These are phyloP conservation scores for Fraxinus americana DNA, from an alignment of 257 asterid genomes.

Conservation along the genomic window DNA sequence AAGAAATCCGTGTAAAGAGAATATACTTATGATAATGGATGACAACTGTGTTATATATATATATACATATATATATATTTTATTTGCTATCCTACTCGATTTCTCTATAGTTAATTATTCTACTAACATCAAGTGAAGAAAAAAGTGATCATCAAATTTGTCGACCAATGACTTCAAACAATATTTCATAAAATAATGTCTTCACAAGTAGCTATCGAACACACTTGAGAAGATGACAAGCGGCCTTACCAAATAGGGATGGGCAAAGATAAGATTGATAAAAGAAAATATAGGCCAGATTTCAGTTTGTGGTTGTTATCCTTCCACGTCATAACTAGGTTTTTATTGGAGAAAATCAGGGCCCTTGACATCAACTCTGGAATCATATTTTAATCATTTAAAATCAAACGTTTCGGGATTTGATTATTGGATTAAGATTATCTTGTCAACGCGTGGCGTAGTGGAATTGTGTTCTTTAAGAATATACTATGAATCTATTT, in stretches of 20 bases:
- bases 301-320: slow-evolving; percentile 56
- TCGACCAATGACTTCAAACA: not conserved
- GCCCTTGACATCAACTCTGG: slow-evolving; percentile 21
- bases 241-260: slow-evolving; percentile 27
- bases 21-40: too few species aligned
- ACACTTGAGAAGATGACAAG: slow-evolving; percentile 44
- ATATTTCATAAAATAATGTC: not conserved
- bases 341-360: slow-evolving; percentile 27
- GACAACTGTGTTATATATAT: too few species aligned
- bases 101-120: too few species aligned
- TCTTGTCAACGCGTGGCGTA: not conserved
- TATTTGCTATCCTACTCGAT: too few species aligned
- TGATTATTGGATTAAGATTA: not conserved
- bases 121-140: too few species aligned
- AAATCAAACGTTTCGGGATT: not conserved
- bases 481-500: not conserved
- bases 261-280: slow-evolving; percentile 45
- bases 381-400: not conserved
- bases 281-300: slow-evolving; percentile 17
- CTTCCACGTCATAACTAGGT: slow-evolving; percentile 40
- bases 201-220: slow-evolving; percentile 31
- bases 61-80: too few species aligned
- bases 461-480: not conserved
- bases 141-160: too few species aligned
- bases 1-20: too few species aligned